Conservation (phyloP, 2,329 filamentous ascomycete genomes). For the Aspergillus brasiliensis region DNA sequence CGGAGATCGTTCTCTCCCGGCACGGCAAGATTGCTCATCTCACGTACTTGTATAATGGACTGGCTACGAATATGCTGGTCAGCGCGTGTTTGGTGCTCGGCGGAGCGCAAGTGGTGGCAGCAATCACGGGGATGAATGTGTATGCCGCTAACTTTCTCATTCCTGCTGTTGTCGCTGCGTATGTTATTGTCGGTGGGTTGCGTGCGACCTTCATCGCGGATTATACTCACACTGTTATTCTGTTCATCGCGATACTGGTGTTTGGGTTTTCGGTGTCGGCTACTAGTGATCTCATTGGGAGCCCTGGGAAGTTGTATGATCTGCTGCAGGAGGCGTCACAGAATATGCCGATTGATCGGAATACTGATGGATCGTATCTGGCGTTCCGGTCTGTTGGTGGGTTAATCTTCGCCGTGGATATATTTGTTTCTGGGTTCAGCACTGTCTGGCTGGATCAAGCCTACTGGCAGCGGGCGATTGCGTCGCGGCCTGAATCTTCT, state of each 20-base stretch:
- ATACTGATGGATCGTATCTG: constrained; percentile 39
- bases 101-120: constrained; percentile 42
- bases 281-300: constrained; percentile 35
- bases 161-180: constrained; percentile 42
- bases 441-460: constrained; percentile 46
- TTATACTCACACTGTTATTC: constrained; percentile 46
- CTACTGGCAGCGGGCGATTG: constrained; percentile 51
- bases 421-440: constrained; percentile 42
- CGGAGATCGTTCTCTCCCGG: constrained; percentile 44
- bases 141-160: constrained; percentile 47
- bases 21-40: constrained; percentile 43
- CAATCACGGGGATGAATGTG: constrained; percentile 46
- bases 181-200: constrained; percentile 45
- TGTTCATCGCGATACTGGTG: constrained; percentile 43
- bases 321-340: constrained; percentile 36
- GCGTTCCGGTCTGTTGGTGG: constrained; percentile 41
- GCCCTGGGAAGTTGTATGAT: constrained; percentile 40
- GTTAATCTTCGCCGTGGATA: constrained; percentile 41
- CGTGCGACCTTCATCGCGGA: constrained; percentile 47
- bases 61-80: constrained; percentile 47
- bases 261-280: constrained; percentile 44
- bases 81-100: constrained; percentile 44
- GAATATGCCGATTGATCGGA: constrained; percentile 35
- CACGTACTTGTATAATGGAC: constrained; percentile 45
- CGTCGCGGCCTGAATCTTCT: constrained; percentile 43